Evolutionary conservation across 2,329 filamentous ascomycete genomes (phyloP).

Genomic region (Orbilia quercus): DNA sequence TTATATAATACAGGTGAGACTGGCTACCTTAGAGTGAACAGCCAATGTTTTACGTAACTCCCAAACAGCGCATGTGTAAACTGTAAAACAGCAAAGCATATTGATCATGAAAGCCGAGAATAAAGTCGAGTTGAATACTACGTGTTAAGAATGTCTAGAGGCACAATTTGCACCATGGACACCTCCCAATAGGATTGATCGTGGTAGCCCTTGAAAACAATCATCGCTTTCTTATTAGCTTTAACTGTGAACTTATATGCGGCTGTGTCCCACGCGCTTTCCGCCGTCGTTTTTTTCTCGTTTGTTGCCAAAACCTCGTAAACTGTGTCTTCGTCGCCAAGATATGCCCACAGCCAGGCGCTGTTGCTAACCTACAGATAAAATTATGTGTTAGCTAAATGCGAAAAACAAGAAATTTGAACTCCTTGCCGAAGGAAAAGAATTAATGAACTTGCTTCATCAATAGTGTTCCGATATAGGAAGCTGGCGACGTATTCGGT

Average conservation of each 20-base stretch:
- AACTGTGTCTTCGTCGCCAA: constrained; percentile 41
- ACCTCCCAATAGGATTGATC: constrained; percentile 43
- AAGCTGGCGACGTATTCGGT: constrained; percentile 50
- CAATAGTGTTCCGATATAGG: constrained; percentile 34
- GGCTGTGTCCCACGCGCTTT: constrained; percentile 28
- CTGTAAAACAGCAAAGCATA: not conserved
- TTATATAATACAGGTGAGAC: no score
- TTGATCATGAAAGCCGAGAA: constrained; percentile 2
- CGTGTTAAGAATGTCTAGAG: constrained; percentile 27
- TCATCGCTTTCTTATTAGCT: constrained; percentile 38
- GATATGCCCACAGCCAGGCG: constrained; percentile 47
- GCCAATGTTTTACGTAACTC: no score
- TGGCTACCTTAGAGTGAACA: no score
- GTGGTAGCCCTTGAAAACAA: constrained; percentile 28
- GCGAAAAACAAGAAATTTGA: not conserved
- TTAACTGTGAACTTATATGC: constrained; percentile 45
- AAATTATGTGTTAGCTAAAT: constrained; percentile 9
- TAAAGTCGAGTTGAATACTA: not conserved
- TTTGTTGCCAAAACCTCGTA: constrained; percentile 25
- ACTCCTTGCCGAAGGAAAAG: no score
- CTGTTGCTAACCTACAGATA: constrained; percentile 15
- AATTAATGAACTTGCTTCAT: constrained; percentile 3
- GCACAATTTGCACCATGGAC: constrained; percentile 25
- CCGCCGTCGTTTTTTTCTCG: constrained; percentile 37
- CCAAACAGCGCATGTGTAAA: not conserved